These are phyloP conservation scores for Halophytophthora polymorphica DNA, from an alignment of 352 stramenopile species.

Conservation along the genomic window DNA sequence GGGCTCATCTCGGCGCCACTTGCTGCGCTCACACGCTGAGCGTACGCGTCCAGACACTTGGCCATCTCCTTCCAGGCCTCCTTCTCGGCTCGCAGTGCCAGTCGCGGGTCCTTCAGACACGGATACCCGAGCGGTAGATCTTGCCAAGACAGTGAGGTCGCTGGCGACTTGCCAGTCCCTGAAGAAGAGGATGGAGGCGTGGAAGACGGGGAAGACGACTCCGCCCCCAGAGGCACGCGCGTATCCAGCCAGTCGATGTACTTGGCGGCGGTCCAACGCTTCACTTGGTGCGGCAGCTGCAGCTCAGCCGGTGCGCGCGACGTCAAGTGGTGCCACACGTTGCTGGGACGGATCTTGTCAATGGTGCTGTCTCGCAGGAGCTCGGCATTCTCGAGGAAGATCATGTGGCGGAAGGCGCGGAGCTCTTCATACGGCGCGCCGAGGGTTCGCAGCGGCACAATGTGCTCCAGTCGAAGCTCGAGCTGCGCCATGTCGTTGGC, in stretches of 20 bases:
- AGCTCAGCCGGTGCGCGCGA: slow-evolving; percentile 63
- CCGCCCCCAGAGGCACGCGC: slow-evolving; percentile 22
- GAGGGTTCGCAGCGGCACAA: slow-evolving; percentile 57
- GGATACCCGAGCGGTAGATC: slow-evolving; percentile 64
- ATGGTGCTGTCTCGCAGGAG: slow-evolving; percentile 68
- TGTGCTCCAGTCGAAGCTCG: slow-evolving; percentile 60
- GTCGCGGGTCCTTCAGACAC: slow-evolving; percentile 52
- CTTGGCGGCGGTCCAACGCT: slow-evolving; percentile 63
- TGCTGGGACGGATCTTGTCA: slow-evolving; percentile 81
- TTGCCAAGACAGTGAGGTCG: slow-evolving; percentile 21
- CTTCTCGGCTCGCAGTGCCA: slow-evolving; percentile 57
- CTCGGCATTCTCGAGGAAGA: slow-evolving; percentile 66
- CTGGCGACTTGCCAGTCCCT: slow-evolving; percentile 11
- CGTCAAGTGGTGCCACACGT: slow-evolving; percentile 85
- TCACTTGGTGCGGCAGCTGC: slow-evolving; percentile 73
- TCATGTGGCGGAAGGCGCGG: slow-evolving; percentile 76
- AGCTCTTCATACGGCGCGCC: slow-evolving; percentile 72
- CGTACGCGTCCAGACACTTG: slow-evolving; percentile 79
- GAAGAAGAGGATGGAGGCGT: slow-evolving; percentile 13
- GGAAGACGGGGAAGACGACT: slow-evolving; percentile 21
- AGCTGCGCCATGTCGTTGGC: slow-evolving; percentile 85
- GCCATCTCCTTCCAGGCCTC: slow-evolving; percentile 77
- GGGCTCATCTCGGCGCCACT: slow-evolving; percentile 41
- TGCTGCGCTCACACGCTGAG: slow-evolving; percentile 62
- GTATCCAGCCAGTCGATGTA: slow-evolving; percentile 85